Conservation (phyloP, 768 basidiomycete species). For the Podaxis pistillaris region DNA sequence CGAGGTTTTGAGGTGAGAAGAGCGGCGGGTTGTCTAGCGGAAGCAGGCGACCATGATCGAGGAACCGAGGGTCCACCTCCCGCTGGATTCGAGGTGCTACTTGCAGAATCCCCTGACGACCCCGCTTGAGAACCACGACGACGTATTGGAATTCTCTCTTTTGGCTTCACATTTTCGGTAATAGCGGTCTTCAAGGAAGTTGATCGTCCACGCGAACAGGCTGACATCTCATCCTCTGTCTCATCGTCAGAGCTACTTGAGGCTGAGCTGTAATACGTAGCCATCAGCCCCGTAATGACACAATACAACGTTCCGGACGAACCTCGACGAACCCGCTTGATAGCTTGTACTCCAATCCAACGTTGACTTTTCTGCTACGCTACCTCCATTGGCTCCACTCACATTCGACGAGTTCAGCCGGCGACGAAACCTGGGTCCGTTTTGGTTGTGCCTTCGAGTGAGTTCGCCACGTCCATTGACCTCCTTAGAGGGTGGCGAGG, state of each 20-base stretch:
- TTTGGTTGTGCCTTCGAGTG: slow-evolving; percentile 34
- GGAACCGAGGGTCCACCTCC: slow-evolving; percentile 47
- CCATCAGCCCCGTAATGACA: neutral
- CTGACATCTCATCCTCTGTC: slow-evolving; percentile 47
- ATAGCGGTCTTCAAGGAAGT: slow-evolving; percentile 23
- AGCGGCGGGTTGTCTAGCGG: slow-evolving; percentile 30
- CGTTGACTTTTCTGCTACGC: slow-evolving; percentile 23
- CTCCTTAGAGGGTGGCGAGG: slow-evolving; percentile 66
- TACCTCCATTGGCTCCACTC: slow-evolving; percentile 3
- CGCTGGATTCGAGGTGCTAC: slow-evolving; percentile 24
- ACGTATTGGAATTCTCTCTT: slow-evolving; percentile 21
- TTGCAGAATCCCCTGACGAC: slow-evolving; percentile 41
- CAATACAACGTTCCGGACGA: slow-evolving; percentile 21
- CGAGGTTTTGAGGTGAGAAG: slow-evolving; percentile 15
- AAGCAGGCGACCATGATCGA: slow-evolving; percentile 69
- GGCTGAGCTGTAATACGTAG: slow-evolving; percentile 39
- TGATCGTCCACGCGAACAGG: slow-evolving; percentile 42
- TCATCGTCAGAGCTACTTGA: slow-evolving; percentile 56
- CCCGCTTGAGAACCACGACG: slow-evolving; percentile 27
- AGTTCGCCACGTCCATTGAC: slow-evolving; percentile 49
- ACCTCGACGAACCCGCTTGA: slow-evolving; percentile 84
- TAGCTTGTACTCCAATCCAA: slow-evolving; percentile 85
- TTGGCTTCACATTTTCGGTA: slow-evolving; percentile 7
- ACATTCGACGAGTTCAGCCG: slow-evolving; percentile 29
- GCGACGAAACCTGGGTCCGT: slow-evolving; percentile 33